phyloP scores from a whole-genome alignment of 2,329 filamentous ascomycete genomes.

The Apiospora rasikravindrae region DNA sequence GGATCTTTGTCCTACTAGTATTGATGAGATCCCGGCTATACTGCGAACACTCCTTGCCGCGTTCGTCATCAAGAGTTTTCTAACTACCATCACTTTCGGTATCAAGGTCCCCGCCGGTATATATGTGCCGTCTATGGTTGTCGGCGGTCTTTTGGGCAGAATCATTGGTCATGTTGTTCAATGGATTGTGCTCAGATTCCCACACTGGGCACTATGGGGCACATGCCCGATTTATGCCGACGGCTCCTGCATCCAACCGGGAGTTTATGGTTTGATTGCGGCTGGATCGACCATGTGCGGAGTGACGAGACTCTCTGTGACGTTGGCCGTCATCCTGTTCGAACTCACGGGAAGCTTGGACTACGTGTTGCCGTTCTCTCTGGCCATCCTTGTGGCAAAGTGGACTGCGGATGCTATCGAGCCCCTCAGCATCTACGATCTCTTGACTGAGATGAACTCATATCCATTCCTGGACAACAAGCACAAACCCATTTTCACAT shows the following conservation, averaged over 20 bases:
- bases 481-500: conserved; percentile 87
- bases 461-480: conserved; percentile 99
- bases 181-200: conserved; percentile 76
- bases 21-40: conserved; percentile 79
- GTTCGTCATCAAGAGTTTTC: conserved; percentile 85
- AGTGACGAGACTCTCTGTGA: conserved; percentile 91
- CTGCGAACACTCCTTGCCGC: conserved; percentile 75
- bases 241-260: conserved; percentile 88
- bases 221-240: conserved; percentile 73
- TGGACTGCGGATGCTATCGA: conserved; percentile 98
- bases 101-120: conserved; percentile 97
- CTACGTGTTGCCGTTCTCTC: conserved; percentile 92
- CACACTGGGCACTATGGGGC: conserved; percentile 74
- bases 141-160: conserved; percentile 89
- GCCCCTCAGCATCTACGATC: conserved; percentile 92
- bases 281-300: conserved; percentile 98
- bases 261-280: conserved; percentile 94
- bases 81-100: conserved; percentile 92
- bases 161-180: conserved; percentile 87
- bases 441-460: conserved; percentile 94
- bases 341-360: conserved; percentile 94
- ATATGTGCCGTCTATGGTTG: conserved; percentile 98
- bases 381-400: conserved; percentile 92
- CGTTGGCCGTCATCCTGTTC: conserved; percentile 92
- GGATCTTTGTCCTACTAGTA: conserved; percentile 76